phyloP scores from a whole-genome alignment of 345 rosid species.

The Kernera saxatilis region DNA sequence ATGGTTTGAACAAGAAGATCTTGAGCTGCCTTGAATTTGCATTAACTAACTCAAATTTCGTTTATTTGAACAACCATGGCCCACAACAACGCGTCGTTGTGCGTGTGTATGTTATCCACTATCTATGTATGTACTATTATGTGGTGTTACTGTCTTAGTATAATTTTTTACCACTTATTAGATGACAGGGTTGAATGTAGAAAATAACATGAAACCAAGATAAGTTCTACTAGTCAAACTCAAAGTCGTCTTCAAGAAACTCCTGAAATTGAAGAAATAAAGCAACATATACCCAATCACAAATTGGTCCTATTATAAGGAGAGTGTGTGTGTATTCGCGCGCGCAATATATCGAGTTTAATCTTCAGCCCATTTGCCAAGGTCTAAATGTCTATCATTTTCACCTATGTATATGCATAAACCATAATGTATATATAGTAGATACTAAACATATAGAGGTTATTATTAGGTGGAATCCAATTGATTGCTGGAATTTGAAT shows the following conservation, averaged over 20 bases:
- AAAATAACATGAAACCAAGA: neutral
- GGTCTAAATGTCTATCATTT: neutral
- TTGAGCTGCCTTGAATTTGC: neutral
- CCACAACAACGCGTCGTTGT: neutral
- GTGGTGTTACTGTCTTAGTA: neutral
- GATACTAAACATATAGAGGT: no score
- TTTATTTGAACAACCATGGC: neutral
- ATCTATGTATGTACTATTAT: neutral
- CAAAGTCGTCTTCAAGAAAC: neutral
- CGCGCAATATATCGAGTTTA: neutral
- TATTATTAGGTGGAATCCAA: neutral
- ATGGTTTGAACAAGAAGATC: neutral
- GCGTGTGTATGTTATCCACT: neutral
- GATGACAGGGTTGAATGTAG: neutral
- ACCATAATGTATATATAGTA: no score
- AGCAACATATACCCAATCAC: neutral
- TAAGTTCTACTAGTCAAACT: neutral
- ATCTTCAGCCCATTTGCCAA: neutral
- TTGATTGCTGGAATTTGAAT: neutral
- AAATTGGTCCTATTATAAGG: neutral
- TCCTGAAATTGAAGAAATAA: neutral
- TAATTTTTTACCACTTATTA: neutral
- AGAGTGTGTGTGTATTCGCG: neutral
- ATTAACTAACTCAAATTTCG: neutral
- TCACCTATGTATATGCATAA: neutral